Percentiles rank a stretch among this genome's conserved stretches.
phyloP scores from a whole-genome alignment of 202 grass and related monocot species.

The Schoenoplectus triqueter region DNA sequence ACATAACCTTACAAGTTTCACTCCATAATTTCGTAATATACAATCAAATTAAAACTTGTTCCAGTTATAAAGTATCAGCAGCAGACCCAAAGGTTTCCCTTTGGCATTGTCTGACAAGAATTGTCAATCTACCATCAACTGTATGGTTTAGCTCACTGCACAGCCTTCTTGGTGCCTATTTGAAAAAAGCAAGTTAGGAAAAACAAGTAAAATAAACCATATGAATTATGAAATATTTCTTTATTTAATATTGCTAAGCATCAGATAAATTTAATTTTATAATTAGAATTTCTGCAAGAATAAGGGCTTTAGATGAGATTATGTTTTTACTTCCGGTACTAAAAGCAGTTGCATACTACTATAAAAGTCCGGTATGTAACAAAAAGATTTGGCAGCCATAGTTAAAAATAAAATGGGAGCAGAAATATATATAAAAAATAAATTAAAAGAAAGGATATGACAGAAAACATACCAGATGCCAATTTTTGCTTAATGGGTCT shows the following conservation, averaged over 20 bases:
- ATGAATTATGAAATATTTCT: neutral
- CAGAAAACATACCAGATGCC: conserved; percentile 87
- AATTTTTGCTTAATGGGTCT: conserved; percentile 72
- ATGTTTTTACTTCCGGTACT: neutral
- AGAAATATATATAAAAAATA: conserved; percentile 15
- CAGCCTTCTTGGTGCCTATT: conserved; percentile 85
- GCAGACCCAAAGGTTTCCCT: conserved; percentile 73
- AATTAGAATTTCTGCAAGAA: neutral
- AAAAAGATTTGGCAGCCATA: neutral
- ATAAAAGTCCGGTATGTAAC: neutral
- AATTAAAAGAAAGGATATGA: conserved; percentile 21
- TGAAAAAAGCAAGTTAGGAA: conserved; percentile 5
- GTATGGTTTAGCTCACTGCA: conserved; percentile 70
- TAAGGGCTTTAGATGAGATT: neutral
- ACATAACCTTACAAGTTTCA: conserved; percentile 41
- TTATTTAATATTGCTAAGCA: neutral
- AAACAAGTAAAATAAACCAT: conserved; percentile 3
- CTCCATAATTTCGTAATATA: conserved; percentile 29
- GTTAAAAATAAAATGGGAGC: conserved; percentile 5
- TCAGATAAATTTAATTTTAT: neutral
- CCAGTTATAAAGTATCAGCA: conserved; percentile 74
- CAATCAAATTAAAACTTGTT: conserved; percentile 39
- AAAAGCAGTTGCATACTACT: neutral
- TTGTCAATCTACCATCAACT: conserved; percentile 63
- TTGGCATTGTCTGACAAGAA: conserved; percentile 79